phyloP scores from a whole-genome alignment of 306 rosid species.

The Myrica gale region DNA sequence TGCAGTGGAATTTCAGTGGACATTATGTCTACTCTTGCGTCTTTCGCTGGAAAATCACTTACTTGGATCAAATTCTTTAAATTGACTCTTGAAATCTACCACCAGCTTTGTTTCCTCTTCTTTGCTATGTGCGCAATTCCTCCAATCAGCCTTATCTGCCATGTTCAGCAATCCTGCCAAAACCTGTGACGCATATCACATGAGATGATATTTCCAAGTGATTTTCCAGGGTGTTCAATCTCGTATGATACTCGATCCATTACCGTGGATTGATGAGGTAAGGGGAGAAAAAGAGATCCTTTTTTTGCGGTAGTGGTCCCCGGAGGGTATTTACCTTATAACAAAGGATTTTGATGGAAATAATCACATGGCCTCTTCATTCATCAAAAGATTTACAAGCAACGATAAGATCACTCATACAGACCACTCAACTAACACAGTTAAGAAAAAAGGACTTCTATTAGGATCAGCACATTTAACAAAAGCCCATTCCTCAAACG shows the following conservation, averaged over 20 bases:
- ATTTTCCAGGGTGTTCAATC: neutral
- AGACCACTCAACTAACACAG: neutral
- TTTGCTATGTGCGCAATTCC: slow-evolving; percentile 60
- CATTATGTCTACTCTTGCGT: slow-evolving; percentile 11
- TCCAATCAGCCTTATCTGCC: slow-evolving; percentile 94
- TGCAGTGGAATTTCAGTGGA: slow-evolving; percentile 1
- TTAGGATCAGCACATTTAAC: neutral
- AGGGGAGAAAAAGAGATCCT: too few relatives aligned
- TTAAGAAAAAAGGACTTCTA: neutral
- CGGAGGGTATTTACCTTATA: too few relatives aligned
- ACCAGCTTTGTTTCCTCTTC: slow-evolving; percentile 78
- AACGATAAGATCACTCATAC: neutral
- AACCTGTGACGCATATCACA: slow-evolving; percentile 56
- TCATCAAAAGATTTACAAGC: neutral
- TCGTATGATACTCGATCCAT: neutral
- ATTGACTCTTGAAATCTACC: slow-evolving; percentile 63
- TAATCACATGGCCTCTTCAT: neutral
- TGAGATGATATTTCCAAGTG: slow-evolving; percentile 10
- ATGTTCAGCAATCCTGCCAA: slow-evolving; percentile 83
- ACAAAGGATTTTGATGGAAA: neutral
- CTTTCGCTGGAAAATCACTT: slow-evolving; percentile 31
- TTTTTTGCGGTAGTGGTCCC: too few relatives aligned
- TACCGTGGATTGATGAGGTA: too few relatives aligned
- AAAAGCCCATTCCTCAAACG: neutral
- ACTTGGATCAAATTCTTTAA: slow-evolving; percentile 80